Base-by-base conservation (phyloP, 2,329 filamentous ascomycete genomes). In the Byssothecium circinans region DNA sequence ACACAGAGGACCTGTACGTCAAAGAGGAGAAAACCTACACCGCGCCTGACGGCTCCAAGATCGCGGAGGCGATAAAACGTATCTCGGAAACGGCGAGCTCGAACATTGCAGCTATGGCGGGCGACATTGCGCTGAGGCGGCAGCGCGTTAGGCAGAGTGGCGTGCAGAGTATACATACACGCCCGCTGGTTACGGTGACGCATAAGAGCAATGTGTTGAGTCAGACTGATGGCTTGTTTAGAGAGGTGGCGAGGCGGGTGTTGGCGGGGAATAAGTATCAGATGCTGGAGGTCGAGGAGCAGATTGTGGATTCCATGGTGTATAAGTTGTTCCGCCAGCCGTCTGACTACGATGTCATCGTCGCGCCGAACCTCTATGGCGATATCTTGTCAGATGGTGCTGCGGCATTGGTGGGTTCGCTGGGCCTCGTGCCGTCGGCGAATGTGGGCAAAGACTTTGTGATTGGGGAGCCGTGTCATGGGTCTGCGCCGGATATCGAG, bases 261-360 rank as follows among this genome's bases (percentile, higher is more conserved):
- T 84, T 97, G 8, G 80, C 84, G 22, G 78, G 80, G 42, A 60
- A 81, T 11, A 80, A 77, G 57, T 96, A 89, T 77, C 73, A 75
- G 51, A 45, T 53, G 12, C 77, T 95, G 44, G 75, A 76, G 34
- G 80, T 96, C 45, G 94, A 97, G 75, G 94, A 97, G 80, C 94
- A 99, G 78, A 99, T 99, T 61, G 92, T 99, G 54, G 94, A 99
- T 76, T 92, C 87, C 53, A 99, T 99, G 94, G 91, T 97, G 49
- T 97, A 97, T 84, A 97, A 97, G 80, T 87, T 99, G 47, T 97
- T 97, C 85, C 89, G 92, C 53, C 90, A 97, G 75, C 94, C 94
- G 35, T 82, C 87, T 66, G 87, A 87, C 67, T 99, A 97, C 83
- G 94, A 99, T 72, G 92, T 97, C 58, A 95, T 99, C 61, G 94